Conservation (phyloP, 768 basidiomycete species). For the Agrocybe pediades region DNA sequence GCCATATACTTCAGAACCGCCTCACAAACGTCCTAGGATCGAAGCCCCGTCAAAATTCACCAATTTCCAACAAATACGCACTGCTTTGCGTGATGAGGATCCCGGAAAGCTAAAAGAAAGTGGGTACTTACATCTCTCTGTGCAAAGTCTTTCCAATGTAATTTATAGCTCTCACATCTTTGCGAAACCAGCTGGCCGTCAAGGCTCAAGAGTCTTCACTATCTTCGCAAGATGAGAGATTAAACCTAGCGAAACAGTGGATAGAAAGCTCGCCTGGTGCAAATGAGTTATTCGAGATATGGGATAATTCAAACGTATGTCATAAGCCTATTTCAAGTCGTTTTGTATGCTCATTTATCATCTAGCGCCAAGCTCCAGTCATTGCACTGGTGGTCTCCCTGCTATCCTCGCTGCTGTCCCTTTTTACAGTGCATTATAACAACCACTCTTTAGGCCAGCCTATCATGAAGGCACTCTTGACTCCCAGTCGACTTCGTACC, state of each 20-base stretch:
- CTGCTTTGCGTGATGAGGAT: constrained; percentile 32
- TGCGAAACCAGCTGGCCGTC: constrained; percentile 67
- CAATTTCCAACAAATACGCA: constrained; percentile 33
- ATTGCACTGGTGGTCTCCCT: constrained; percentile 49
- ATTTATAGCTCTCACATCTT: constrained; percentile 42
- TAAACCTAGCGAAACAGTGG: constrained; percentile 65
- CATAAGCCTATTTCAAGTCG: not conserved
- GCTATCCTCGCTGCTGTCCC: constrained; percentile 57
- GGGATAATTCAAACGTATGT: constrained; percentile 58
- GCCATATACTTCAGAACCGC: constrained; percentile 1
- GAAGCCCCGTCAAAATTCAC: constrained; percentile 21
- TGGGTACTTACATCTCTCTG: constrained; percentile 12
- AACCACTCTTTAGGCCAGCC: constrained; percentile 65
- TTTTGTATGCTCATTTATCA: not conserved
- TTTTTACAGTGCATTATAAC: constrained; percentile 70
- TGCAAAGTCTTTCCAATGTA: constrained; percentile 9
- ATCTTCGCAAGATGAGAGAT: constrained; percentile 57
- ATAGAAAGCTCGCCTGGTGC: constrained; percentile 57
- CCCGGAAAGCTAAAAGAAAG: constrained; percentile 33
- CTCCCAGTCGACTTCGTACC: constrained; percentile 52
- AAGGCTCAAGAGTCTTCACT: constrained; percentile 49
- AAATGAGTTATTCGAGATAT: constrained; percentile 62
- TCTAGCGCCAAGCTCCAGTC: constrained; percentile 48
- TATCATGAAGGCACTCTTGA: constrained; percentile 62
- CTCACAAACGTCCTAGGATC: constrained; percentile 19